A percentile compares a stretch with the other conserved stretches of the same genome.
These are phyloP conservation scores for Lathyrus sativus DNA, from an alignment of 306 rosid species.

Conservation along the genomic window DNA sequence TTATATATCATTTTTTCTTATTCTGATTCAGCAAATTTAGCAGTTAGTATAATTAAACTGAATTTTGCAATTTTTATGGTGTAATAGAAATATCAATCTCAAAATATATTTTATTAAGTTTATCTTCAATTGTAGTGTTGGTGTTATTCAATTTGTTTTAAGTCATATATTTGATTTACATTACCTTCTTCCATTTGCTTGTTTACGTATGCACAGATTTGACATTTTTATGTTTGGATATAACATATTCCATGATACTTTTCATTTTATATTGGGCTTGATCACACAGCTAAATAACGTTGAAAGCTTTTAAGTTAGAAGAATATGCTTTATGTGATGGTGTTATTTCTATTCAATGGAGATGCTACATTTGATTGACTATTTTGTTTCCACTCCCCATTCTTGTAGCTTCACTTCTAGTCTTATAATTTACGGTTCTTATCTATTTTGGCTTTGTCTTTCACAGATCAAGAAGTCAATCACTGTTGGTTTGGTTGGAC, in stretches of 20 bases:
- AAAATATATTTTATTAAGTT: background rate
- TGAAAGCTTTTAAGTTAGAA: constrained; percentile 7
- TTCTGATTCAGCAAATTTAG: background rate
- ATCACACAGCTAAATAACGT: background rate
- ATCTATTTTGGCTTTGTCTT: constrained; percentile 29
- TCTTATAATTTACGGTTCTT: constrained; percentile 16
- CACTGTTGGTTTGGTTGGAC: constrained; percentile 89
- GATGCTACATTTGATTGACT: constrained; percentile 18
- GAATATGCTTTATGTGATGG: constrained; percentile 9
- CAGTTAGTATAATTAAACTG: background rate
- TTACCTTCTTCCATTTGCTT: background rate
- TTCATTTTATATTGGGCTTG: constrained; percentile 2
- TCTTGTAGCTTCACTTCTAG: constrained; percentile 17
- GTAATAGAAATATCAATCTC: constrained; percentile 17
- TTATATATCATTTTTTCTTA: background rate
- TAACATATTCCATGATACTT: background rate
- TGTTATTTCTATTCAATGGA: constrained; percentile 3
- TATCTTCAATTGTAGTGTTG: background rate
- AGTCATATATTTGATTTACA: background rate
- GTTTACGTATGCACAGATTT: background rate
- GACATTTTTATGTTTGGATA: background rate
- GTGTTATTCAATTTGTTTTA: constrained; percentile 12
- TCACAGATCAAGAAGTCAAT: constrained; percentile 87
- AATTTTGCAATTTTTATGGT: background rate
- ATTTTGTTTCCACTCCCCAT: background rate